These are phyloP conservation scores for Monilinia fructicola DNA, from an alignment of 2,329 filamentous ascomycete species.

Conservation along the genomic window DNA sequence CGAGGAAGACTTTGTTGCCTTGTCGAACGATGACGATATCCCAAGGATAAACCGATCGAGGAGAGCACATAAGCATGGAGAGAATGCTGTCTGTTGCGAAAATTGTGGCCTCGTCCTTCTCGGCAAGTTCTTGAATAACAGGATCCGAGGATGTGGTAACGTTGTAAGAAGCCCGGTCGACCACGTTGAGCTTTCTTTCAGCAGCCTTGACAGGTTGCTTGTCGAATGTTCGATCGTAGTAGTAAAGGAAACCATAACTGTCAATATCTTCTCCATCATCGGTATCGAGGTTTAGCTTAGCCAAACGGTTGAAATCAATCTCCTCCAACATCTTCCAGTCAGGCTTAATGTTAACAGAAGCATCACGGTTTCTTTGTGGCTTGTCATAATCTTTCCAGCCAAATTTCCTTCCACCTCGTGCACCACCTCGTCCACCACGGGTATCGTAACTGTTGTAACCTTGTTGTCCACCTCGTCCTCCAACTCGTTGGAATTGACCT, in stretches of 20 bases:
- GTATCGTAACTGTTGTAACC: conserved; percentile 67
- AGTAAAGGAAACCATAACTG: conserved; percentile 95
- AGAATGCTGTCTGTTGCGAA: conserved; percentile 97
- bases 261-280: conserved; percentile 95
- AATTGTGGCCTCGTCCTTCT: conserved; percentile 93
- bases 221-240: conserved; percentile 95
- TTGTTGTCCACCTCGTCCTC: conserved; percentile 66
- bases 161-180: conserved; percentile 96
- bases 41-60: conserved; percentile 96
- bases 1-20: conserved; percentile 95
- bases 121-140: conserved; percentile 92
- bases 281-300: conserved; percentile 93
- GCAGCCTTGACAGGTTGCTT: conserved; percentile 87
- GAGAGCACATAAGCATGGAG: conserved; percentile 98
- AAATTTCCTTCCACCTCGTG: conserved; percentile 79
- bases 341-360: conserved; percentile 91
- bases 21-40: conserved; percentile 92
- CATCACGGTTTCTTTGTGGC: conserved; percentile 92
- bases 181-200: conserved; percentile 81
- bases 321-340: conserved; percentile 97
- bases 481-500: conserved; percentile 67
- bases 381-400: conserved; percentile 99
- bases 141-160: conserved; percentile 96
- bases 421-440: conserved; percentile 67
- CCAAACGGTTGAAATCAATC: conserved; percentile 94